Evolutionary conservation across 768 basidiomycete genomes (phyloP).

Genomic region (Artomyces pyxidatus): DNA sequence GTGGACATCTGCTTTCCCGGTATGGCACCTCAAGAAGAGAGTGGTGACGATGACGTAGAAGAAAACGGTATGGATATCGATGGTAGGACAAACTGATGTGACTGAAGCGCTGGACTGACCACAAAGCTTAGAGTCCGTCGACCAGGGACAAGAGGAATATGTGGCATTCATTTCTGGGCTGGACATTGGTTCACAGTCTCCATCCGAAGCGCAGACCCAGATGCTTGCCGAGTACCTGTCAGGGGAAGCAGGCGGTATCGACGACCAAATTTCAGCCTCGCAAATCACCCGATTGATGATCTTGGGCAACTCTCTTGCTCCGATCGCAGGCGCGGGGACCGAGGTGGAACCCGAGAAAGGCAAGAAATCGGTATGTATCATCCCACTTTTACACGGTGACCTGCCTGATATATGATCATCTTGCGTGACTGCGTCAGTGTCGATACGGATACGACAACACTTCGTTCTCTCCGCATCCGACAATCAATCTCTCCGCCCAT

Average conservation of each 20-base stretch:
- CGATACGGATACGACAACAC: conserved; percentile 57
- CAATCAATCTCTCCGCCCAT: conserved; percentile 55
- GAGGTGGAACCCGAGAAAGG: conserved; percentile 30
- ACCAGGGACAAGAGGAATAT: conserved; percentile 46
- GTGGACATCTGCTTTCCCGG: conserved; percentile 83
- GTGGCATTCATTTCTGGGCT: conserved; percentile 83
- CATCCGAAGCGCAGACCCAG: conserved; percentile 67
- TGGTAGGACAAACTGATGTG: conserved; percentile 30
- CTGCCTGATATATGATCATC: background rate
- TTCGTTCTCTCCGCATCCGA: conserved; percentile 70
- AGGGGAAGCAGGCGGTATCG: conserved; percentile 69
- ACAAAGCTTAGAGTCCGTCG: background rate
- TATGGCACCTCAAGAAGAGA: conserved; percentile 55
- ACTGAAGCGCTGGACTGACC: conserved; percentile 10
- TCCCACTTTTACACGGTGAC: background rate
- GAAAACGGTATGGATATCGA: conserved; percentile 62
- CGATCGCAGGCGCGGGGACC: conserved; percentile 29
- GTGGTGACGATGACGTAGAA: conserved; percentile 18
- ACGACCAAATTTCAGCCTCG: conserved; percentile 56
- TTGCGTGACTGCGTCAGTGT: conserved; percentile 33
- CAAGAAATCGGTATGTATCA: conserved; percentile 46
- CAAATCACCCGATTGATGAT: conserved; percentile 81
- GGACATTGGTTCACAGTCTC: conserved; percentile 56
- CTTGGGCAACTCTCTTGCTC: conserved; percentile 80
- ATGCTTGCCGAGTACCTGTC: conserved; percentile 86